Percentiles rank a stretch among this genome's conserved stretches.
Conservation (phyloP, 352 stramenopile genomes). For the Phytophthora meadii region DNA sequence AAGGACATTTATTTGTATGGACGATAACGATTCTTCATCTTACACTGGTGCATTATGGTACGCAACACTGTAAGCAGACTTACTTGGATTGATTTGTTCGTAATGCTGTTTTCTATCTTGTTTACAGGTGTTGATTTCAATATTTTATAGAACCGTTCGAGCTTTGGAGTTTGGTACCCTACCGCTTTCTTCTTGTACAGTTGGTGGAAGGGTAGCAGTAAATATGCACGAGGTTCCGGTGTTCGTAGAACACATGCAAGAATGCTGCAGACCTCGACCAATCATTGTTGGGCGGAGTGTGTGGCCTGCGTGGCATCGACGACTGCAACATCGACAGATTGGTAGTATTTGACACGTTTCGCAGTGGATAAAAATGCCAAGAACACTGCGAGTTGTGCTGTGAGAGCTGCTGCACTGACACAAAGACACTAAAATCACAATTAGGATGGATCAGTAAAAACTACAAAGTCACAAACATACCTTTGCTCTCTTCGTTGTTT, state of each 20-base stretch:
- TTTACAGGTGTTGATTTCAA: constrained; percentile 24
- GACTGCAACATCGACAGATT: constrained; percentile 58
- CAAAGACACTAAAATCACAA: constrained; percentile 17
- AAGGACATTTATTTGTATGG: constrained; percentile 36
- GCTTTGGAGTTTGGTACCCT: background rate
- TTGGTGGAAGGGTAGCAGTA: constrained; percentile 7
- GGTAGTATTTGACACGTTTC: constrained; percentile 48
- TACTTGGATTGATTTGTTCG: background rate
- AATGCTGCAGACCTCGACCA: constrained; percentile 5
- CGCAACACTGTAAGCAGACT: background rate
- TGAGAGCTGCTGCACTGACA: constrained; percentile 53
- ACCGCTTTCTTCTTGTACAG: constrained; percentile 20
- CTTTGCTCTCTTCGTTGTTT: constrained; percentile 15
- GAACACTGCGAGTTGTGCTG: constrained; percentile 23
- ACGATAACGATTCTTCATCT: constrained; percentile 37
- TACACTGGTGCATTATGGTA: constrained; percentile 38
- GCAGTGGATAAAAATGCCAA: constrained; percentile 59
- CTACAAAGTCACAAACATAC: background rate
- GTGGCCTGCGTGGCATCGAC: constrained; percentile 60
- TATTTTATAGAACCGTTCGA: constrained; percentile 10
- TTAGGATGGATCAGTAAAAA: background rate
- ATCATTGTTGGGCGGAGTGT: constrained; percentile 28
- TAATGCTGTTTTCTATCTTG: background rate
- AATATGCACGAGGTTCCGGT: constrained; percentile 14
- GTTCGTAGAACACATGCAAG: constrained; percentile 18